These are phyloP conservation scores for Arthrinium phaeospermum DNA, from an alignment of 2,329 filamentous ascomycete species.

Conservation along the genomic window DNA sequence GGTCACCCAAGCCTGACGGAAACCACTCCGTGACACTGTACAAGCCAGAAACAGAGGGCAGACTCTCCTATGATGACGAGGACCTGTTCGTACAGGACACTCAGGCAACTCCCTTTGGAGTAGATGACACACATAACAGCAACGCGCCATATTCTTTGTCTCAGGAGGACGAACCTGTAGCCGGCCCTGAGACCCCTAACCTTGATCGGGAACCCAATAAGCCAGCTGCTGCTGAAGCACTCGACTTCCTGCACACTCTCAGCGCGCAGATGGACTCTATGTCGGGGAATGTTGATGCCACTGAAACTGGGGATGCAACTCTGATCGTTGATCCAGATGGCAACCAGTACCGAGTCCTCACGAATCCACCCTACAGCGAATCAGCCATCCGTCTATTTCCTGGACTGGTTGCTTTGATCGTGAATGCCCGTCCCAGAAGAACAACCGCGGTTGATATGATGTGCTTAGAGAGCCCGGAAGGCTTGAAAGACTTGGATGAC, in stretches of 20 bases:
- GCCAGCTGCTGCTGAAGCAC: slow-evolving; percentile 18
- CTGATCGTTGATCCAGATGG: slow-evolving; percentile 19
- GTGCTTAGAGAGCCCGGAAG: background rate
- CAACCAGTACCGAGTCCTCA: slow-evolving; percentile 22
- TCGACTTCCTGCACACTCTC: slow-evolving; percentile 19
- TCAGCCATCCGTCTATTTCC: slow-evolving; percentile 30
- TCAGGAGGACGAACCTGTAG: background rate
- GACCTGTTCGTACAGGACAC: slow-evolving; percentile 14
- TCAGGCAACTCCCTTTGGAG: background rate
- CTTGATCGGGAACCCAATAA: background rate
- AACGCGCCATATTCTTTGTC: background rate
- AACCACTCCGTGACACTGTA: background rate
- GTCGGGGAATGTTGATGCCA: slow-evolving; percentile 2
- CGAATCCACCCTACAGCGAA: slow-evolving; percentile 27
- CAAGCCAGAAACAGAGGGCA: slow-evolving; percentile 17
- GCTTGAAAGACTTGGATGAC: slow-evolving; percentile 15
- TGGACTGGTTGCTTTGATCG: slow-evolving; percentile 28
- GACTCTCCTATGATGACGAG: slow-evolving; percentile 24
- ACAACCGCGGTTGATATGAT: slow-evolving; percentile 31
- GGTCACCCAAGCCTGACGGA: background rate
- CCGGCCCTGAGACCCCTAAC: background rate
- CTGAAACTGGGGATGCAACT: background rate
- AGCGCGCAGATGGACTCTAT: slow-evolving; percentile 16
- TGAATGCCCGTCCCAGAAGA: slow-evolving; percentile 28
- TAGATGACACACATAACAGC: background rate